Base-by-base conservation (phyloP, 371 early-diverging fungal species). In the Sporodiniella umbellata region DNA sequence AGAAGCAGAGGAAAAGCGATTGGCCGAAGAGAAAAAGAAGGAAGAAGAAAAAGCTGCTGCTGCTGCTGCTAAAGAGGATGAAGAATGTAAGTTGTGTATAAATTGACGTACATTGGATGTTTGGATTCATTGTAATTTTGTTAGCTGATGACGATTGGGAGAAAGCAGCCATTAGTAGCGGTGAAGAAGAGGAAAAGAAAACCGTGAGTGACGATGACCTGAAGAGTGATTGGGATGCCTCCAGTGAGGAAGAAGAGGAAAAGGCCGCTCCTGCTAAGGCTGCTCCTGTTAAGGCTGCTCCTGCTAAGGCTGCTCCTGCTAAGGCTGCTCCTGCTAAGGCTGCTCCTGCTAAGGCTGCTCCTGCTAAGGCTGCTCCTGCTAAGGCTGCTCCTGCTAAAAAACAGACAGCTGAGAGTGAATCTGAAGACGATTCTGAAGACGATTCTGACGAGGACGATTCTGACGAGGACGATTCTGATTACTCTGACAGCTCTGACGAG, bases 151-250 rank as follows among this genome's bases (percentile, higher is more conserved):
- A 70, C 52, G 70, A 70, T 42, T 76, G 76, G 72, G 81, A 78
- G 33, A 72, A 71, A 78, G 90, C 73, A 33, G 60, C 60, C 26
- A 48, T 45, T 2, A 66, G 62, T 33, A 68, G 61, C 37, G 70
- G 66, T 17, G 75, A 74, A 12, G 75, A 73, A 53, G 55, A 28
- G 30, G 30, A 58, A 22, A 56, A 57, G 17, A 31, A 46, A 0
- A 50, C 58, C 10, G 60, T 65, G 30, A 61, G 68, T 14, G 66
- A 70, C 15, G 68, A 72, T 21, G 63, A 75, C 30, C 58, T 74
- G 48, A 60, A 66, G 56, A 85, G 88, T 42, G 85, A 83, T 60
- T 85, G 86, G 87, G 88, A 88, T 56, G 78, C 66, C 26, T 68
- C 68, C 48, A 65, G 67, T 51, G 76, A 60, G 14, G 74, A 81